These are phyloP conservation scores for Lolium multiflorum DNA, from an alignment of 176 grass and related monocot genomes.

Conservation along the genomic window DNA sequence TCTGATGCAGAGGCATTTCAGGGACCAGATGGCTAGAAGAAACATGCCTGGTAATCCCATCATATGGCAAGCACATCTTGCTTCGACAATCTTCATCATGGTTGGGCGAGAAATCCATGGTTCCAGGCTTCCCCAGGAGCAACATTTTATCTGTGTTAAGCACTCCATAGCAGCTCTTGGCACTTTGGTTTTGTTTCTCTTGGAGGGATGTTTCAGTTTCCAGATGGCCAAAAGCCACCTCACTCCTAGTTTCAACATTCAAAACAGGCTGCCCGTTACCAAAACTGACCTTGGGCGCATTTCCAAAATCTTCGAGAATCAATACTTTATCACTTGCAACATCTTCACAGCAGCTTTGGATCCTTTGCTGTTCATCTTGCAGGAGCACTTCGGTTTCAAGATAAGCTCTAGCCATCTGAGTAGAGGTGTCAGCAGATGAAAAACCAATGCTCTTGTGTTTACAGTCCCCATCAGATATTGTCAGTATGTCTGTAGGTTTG, in stretches of 20 bases:
- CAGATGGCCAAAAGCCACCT: slow-evolving; percentile 38
- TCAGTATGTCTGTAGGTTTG: slow-evolving; percentile 14
- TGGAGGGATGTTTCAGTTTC: slow-evolving; percentile 34
- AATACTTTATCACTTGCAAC: slow-evolving; percentile 25
- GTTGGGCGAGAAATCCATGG: slow-evolving; percentile 26
- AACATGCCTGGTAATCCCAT: slow-evolving; percentile 10
- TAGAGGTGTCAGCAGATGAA: slow-evolving; percentile 32
- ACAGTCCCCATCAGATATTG: slow-evolving; percentile 35
- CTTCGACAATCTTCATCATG: slow-evolving; percentile 34
- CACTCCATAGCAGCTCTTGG: slow-evolving; percentile 19
- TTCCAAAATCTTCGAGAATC: slow-evolving; percentile 39
- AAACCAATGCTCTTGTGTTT: slow-evolving; percentile 30
- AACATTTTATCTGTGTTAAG: slow-evolving; percentile 35
- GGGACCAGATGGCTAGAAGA: slow-evolving; percentile 17
- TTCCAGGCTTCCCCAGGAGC: slow-evolving; percentile 26
- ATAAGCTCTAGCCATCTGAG: slow-evolving; percentile 39
- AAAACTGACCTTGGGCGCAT: slow-evolving; percentile 8
- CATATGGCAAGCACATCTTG: slow-evolving; percentile 32
- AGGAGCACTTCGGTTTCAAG: slow-evolving; percentile 36
- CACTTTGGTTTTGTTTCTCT: slow-evolving; percentile 28
- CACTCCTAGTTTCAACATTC: slow-evolving; percentile 20
- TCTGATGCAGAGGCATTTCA: slow-evolving; percentile 33
- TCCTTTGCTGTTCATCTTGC: slow-evolving; percentile 35
- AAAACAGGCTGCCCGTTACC: background rate
- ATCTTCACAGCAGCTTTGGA: slow-evolving; percentile 36